Evolutionary conservation across 129 eudicot species (phyloP).

Genomic region (Kitagawia praeruptora): DNA sequence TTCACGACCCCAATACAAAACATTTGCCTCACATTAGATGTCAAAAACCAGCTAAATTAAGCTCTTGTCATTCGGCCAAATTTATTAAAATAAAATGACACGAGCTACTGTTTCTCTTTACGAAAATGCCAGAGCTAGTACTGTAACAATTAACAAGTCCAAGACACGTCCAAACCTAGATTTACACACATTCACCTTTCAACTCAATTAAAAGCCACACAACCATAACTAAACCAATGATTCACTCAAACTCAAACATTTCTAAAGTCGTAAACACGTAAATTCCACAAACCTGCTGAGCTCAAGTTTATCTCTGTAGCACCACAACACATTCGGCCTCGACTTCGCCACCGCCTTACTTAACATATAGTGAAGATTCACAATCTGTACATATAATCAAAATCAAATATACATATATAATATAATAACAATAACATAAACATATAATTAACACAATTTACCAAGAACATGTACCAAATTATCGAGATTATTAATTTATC

Average conservation of each 20-base stretch:
- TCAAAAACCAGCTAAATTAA: no score
- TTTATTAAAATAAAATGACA: no score
- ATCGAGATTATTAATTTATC: no score
- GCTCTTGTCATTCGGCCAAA: no score
- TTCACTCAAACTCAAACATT: neutral
- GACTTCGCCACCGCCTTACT: constrained; percentile 50
- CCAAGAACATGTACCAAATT: no score
- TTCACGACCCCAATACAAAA: neutral
- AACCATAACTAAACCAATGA: neutral
- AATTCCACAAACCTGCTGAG: constrained; percentile 57
- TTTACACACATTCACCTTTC: neutral
- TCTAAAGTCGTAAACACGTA: neutral
- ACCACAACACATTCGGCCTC: constrained; percentile 72
- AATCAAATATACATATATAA: neutral
- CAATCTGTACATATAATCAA: constrained; percentile 41
- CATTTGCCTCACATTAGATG: no score
- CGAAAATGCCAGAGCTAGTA: no score
- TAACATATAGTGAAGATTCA: constrained; percentile 68
- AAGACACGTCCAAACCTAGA: neutral
- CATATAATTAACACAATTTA: neutral
- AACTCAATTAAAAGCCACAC: neutral
- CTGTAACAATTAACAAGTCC: neutral
- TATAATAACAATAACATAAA: neutral
- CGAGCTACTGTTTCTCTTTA: no score
- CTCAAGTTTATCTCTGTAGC: constrained; percentile 78